These are phyloP conservation scores for Fusarium sp. DNA, from an alignment of 2,329 filamentous ascomycete genomes.

Conservation along the genomic window DNA sequence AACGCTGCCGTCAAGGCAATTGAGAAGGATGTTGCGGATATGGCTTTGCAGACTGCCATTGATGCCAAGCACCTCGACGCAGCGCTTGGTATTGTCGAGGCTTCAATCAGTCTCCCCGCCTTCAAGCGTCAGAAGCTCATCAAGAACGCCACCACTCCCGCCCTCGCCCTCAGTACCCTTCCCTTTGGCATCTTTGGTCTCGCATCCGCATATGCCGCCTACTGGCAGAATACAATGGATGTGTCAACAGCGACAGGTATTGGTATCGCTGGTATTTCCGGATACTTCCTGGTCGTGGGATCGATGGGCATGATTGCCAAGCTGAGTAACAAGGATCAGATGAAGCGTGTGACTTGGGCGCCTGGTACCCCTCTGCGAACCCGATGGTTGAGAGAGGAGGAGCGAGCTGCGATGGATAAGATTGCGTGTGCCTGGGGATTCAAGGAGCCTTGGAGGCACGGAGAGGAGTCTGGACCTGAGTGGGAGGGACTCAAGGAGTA, in stretches of 20 bases:
- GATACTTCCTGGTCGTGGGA: conserved; percentile 84
- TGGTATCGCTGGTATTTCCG: conserved; percentile 82
- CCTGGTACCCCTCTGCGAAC: conserved; percentile 82
- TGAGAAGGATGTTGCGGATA: conserved; percentile 74
- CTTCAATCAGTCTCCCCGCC: conserved; percentile 73
- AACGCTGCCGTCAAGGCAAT: conserved; percentile 78
- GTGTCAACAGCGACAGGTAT: conserved; percentile 78
- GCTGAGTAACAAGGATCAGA: conserved; percentile 92
- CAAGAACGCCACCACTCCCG: conserved; percentile 71
- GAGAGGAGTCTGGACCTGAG: conserved; percentile 90
- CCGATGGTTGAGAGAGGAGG: conserved; percentile 90
- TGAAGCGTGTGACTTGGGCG: conserved; percentile 92
- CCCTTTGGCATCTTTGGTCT: conserved; percentile 78
- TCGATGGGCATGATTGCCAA: conserved; percentile 87
- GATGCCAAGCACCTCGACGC: conserved; percentile 80
- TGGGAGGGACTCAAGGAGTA: conserved; percentile 90
- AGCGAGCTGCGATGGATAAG: conserved; percentile 86
- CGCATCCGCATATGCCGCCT: conserved; percentile 64
- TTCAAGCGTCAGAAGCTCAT: conserved; percentile 76
- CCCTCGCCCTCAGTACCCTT: conserved; percentile 66
- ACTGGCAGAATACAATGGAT: conserved; percentile 78
- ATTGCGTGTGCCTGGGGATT: conserved; percentile 94
- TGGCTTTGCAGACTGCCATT: conserved; percentile 84
- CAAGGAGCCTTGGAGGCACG: conserved; percentile 79
- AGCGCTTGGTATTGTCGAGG: conserved; percentile 80